Base-by-base conservation (phyloP, 2,329 filamentous ascomycete genomes). In the Fusarium sp. region DNA sequence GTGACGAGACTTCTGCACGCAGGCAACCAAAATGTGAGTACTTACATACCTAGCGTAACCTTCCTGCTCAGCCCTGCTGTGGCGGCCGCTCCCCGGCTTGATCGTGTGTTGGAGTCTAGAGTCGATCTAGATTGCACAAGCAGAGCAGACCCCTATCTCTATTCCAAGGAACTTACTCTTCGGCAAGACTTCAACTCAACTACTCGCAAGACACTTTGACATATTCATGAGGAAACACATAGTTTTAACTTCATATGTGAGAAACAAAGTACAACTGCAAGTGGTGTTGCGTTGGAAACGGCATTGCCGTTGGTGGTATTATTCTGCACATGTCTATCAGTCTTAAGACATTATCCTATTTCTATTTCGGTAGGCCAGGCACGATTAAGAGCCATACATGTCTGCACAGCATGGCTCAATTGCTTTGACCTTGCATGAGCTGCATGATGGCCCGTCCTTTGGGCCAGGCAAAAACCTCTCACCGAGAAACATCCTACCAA, bases 81-180 rank as follows among this genome's bases (percentile, higher is more conserved):
- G 43, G 59, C 60, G 60, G 60, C 60, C 60, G 60, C 60, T 31
- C 58, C 38, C 20, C 10, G 14, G 26, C 14, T 28, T 43, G 22
- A 11, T 31, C 20, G 8, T 48, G 26, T 40, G 28, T 26, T 31
- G 15, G 20, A n/a, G 33, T 46, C 11, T 54, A 34, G 38, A 63
- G 24, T 39, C 28, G 28, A 31, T 31, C 43, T 38, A 24, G n/a
- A 31, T 34, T 26, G 36, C 7, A 9, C 33, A 48, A n/a, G 18
- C 17, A 34, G 15, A n/a, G 18, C 17, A 34, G 15, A 34, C 39
- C n/a, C 42, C 15, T 46, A 45, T n/a, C 34, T 45, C 55, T 52
- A 62, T 62, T 52, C 14, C 44, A 34, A 31, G 26, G 24, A 22
- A 8, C 17, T 20, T 20, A 28, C 15, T 22, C 15, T n/a, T 8